A percentile compares a stretch with the other conserved stretches of the same genome.
Evolutionary conservation across 257 asterid species (phyloP).

Genomic region (Fraxinus quadrangulata): DNA sequence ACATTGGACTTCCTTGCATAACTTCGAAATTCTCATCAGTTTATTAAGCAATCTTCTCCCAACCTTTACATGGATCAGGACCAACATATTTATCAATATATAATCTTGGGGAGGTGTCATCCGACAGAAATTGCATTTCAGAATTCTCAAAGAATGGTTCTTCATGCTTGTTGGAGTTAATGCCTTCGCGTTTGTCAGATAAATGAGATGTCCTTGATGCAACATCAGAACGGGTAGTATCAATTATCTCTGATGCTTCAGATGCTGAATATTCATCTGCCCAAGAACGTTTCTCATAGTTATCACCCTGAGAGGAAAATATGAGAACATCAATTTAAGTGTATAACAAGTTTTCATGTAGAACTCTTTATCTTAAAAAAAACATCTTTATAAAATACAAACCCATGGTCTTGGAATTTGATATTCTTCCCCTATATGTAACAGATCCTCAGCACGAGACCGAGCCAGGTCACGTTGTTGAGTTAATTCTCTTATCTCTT

Average conservation of each 20-base stretch:
- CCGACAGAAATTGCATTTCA: constrained; percentile 73
- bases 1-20: constrained; percentile 66
- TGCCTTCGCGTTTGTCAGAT: constrained; percentile 43
- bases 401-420: constrained; percentile 59
- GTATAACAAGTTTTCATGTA: not conserved
- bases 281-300: constrained; percentile 50
- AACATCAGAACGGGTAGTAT: constrained; percentile 49
- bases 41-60: constrained; percentile 76
- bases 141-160: constrained; percentile 50
- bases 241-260: constrained; percentile 65
- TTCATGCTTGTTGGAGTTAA: constrained; percentile 36
- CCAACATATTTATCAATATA: constrained; percentile 90
- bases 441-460: constrained; percentile 51
- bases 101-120: constrained; percentile 67
- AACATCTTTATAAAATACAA: constrained; percentile 11
- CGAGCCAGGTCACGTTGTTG: constrained; percentile 71
- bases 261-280: constrained; percentile 65
- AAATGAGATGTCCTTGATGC: constrained; percentile 45
- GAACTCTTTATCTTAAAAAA: not conserved
- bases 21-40: constrained; percentile 37
- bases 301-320: constrained; percentile 43
- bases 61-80: constrained; percentile 82
- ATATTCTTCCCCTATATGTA: constrained; percentile 37
- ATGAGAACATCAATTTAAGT: constrained; percentile 4
- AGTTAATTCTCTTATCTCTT: constrained; percentile 60